Conservation (phyloP, 1,139 yeast genomes). For the Hyphopichia pseudoburtonii region DNA sequence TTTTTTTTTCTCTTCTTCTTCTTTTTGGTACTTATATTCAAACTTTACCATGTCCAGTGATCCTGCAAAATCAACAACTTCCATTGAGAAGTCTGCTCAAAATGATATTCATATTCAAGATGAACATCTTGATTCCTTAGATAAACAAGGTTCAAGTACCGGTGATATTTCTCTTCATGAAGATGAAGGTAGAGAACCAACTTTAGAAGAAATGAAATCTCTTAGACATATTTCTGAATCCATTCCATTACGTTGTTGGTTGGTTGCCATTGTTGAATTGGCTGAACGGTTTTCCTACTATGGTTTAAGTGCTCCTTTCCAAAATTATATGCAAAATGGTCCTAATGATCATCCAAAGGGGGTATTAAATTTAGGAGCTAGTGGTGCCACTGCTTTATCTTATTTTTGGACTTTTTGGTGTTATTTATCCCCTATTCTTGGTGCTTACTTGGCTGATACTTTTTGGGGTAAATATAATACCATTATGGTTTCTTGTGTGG, state of each 20-base stretch:
- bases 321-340: slow-evolving; percentile 69
- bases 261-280: slow-evolving; percentile 76
- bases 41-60: too few species aligned
- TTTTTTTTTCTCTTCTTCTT: too few species aligned
- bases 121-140: neutral
- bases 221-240: slow-evolving; percentile 42
- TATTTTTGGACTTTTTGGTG: slow-evolving; percentile 83
- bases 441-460: slow-evolving; percentile 77
- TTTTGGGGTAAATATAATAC: slow-evolving; percentile 73
- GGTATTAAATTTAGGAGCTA: slow-evolving; percentile 58
- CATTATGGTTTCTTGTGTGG: slow-evolving; percentile 57
- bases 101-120: neutral
- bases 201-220: slow-evolving; percentile 37
- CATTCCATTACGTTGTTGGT: slow-evolving; percentile 55
- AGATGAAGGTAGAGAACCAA: slow-evolving; percentile 35
- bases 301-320: slow-evolving; percentile 74
- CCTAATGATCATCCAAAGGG: slow-evolving; percentile 54
- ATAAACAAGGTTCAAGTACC: neutral
- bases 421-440: slow-evolving; percentile 75
- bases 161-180: slow-evolving; percentile 7
- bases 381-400: slow-evolving; percentile 72
- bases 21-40: too few species aligned
- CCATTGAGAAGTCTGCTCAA: neutral
- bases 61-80: too few species aligned
- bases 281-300: slow-evolving; percentile 86